phyloP scores from a whole-genome alignment of 2,329 filamentous ascomycete genomes.

The Fonsecaea monophora region DNA sequence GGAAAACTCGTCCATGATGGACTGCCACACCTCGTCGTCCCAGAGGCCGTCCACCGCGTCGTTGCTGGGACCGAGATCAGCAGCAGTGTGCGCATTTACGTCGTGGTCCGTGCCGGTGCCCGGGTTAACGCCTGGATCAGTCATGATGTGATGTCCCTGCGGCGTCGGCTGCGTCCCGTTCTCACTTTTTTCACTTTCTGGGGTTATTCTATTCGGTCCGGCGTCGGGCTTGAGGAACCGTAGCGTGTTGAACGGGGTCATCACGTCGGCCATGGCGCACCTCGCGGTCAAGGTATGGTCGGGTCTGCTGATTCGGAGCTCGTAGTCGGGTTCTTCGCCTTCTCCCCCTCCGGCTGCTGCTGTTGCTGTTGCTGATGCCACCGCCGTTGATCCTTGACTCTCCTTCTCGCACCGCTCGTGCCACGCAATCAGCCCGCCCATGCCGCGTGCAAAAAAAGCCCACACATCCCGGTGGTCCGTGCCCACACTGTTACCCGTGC shows the following conservation, averaged over 20 bases:
- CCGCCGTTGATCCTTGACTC: background rate
- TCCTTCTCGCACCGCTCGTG: slow-evolving; percentile 16
- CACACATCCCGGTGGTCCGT: slow-evolving; percentile 21
- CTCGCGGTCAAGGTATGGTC: background rate
- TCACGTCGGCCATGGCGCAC: slow-evolving; percentile 16
- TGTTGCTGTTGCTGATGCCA: background rate
- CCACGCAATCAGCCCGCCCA: slow-evolving; percentile 18
- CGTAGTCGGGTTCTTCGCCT: slow-evolving; percentile 1
- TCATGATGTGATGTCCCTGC: background rate
- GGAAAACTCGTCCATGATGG: slow-evolving; percentile 24
- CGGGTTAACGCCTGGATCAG: background rate
- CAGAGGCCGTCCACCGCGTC: slow-evolving; percentile 7
- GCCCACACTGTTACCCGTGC: background rate
- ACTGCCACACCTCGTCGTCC: slow-evolving; percentile 24
- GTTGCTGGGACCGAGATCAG: too few relatives aligned
- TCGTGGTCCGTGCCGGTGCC: background rate
- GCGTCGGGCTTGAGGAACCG: slow-evolving; percentile 8
- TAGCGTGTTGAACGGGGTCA: slow-evolving; percentile 18
- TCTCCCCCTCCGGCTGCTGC: background rate
- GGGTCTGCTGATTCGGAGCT: slow-evolving; percentile 6
- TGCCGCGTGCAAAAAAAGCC: slow-evolving; percentile 19
- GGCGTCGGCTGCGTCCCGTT: background rate
- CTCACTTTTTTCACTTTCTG: too few relatives aligned
- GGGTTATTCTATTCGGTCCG: too few relatives aligned
- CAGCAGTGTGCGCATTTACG: background rate